Percentiles rank a stretch among this genome's conserved stretches.
Evolutionary conservation across 2,329 filamentous ascomycete genomes (phyloP).

Genomic region (Fusarium kyushuense): DNA sequence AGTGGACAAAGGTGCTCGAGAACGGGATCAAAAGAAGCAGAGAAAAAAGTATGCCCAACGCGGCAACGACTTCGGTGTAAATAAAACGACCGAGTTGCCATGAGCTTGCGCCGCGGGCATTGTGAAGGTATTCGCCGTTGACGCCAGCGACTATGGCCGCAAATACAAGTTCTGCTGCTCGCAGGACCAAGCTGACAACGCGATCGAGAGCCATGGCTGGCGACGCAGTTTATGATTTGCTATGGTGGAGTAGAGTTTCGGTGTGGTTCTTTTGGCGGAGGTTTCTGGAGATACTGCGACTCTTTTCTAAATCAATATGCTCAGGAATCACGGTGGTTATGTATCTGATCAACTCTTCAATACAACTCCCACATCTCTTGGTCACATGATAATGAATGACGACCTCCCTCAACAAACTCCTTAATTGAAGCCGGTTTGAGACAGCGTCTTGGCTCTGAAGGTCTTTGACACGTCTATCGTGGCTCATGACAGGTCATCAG

Average conservation of each 20-base stretch:
- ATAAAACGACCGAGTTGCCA: constrained; percentile 75
- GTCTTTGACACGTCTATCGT: constrained; percentile 31
- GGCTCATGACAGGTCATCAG: constrained; percentile 33
- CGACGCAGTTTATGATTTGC: neutral
- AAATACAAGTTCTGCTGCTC: constrained; percentile 70
- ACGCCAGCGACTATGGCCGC: constrained; percentile 79
- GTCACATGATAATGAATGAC: constrained; percentile 46
- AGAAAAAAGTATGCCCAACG: constrained; percentile 74
- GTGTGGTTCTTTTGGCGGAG: constrained; percentile 2
- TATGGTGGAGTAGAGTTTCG: neutral
- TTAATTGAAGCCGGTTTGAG: constrained; percentile 40
- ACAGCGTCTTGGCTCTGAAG: constrained; percentile 26
- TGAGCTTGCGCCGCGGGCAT: constrained; percentile 57
- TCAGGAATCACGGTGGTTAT: constrained; percentile 35
- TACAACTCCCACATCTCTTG: constrained; percentile 24
- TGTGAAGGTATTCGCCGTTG: constrained; percentile 73
- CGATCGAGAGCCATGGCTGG: constrained; percentile 55
- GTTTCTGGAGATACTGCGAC: constrained; percentile 5
- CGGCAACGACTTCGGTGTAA: constrained; percentile 79
- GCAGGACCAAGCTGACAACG: constrained; percentile 55
- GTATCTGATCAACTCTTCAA: constrained; percentile 29
- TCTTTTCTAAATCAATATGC: neutral
- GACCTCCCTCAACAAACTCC: constrained; percentile 22
- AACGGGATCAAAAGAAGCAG: constrained; percentile 81
- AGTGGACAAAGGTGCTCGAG: constrained; percentile 74